Evolutionary conservation across 106 monocot genomes (phyloP), one percentile per base, ranked within the genome.

Genomic region (Iris macrosiphon): DNA sequence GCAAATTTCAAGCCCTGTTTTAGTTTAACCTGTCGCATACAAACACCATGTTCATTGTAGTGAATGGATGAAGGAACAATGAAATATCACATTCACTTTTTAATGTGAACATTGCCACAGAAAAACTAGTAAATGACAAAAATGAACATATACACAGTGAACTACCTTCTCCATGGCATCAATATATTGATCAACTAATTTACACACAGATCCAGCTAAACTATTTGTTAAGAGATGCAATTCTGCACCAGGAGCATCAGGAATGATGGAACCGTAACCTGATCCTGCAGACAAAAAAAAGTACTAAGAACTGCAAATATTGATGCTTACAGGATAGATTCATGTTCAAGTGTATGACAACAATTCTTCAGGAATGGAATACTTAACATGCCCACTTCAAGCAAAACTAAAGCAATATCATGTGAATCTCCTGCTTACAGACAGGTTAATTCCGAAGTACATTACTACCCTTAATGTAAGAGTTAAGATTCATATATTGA

Each of bases 1-100:
- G 89, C 96, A 63, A 37, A 70, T 69, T 80, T 96, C 51, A 96
- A 61, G 40, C 96, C 89, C 55, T 90, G 89, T 60, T 96, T 96
- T 28, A 96, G 68, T 50, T 96, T 96, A 52, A 96, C 96, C 96
- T 96, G 43, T 40, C 6, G 41, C 33, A 26, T 40, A 7, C 24
- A 21, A 18, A 18, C 24, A 10, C n/a, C n/a, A n/a, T n/a, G n/a
- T n/a, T n/a, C n/a, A n/a, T n/a, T n/a, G n/a, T n/a, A n/a, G n/a
- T n/a, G n/a, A n/a, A n/a, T n/a, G n/a, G n/a, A n/a, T n/a, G n/a
- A n/a, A n/a, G n/a, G n/a, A n/a, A n/a, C n/a, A n/a, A n/a, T n/a
- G n/a, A n/a, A n/a, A n/a, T n/a, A n/a, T n/a, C n/a, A n/a, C n/a
- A n/a, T n/a, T n/a, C n/a, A n/a, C n/a, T n/a, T n/a, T n/a, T n/a